Evolutionary conservation across 345 rosid genomes (phyloP).

Genomic region (Combretum micranthum): DNA sequence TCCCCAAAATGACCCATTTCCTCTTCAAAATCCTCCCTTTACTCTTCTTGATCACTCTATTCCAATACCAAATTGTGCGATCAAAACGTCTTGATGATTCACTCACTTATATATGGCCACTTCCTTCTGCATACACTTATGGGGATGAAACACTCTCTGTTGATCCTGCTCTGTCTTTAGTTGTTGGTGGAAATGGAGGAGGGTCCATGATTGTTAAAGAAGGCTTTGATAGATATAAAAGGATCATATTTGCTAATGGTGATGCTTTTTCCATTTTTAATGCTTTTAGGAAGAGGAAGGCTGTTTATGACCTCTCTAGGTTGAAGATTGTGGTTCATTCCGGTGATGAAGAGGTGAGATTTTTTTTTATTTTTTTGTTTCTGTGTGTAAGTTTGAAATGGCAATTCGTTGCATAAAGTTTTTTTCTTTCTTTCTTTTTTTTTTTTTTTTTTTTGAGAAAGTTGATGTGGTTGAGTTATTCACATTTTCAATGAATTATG

Average conservation of each 20-base stretch:
- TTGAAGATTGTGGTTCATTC: conserved; percentile 61
- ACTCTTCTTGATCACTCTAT: background rate
- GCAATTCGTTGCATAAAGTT: background rate
- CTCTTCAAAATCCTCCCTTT: conserved; percentile 6
- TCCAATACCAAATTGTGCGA: no score
- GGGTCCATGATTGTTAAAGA: conserved; percentile 42
- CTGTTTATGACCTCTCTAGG: conserved; percentile 48
- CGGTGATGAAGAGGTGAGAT: conserved; percentile 45
- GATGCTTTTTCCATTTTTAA: conserved; percentile 20
- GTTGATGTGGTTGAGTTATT: no score
- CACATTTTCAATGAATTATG: no score
- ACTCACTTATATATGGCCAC: conserved; percentile 65
- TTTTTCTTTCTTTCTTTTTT: background rate
- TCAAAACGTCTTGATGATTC: conserved; percentile 12
- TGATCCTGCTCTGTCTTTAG: conserved; percentile 50
- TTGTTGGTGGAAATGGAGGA: conserved; percentile 44
- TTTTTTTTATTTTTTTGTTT: background rate
- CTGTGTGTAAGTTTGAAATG: background rate
- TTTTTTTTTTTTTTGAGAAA: no score
- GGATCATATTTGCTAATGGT: conserved; percentile 52
- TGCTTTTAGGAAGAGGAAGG: conserved; percentile 21
- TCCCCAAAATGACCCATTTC: no score
- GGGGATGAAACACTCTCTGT: conserved; percentile 59
- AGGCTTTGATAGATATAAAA: conserved; percentile 64
- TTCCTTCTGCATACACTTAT: conserved; percentile 56